Conservation (phyloP, 345 rosid species). For the Populus euphratica region DNA sequence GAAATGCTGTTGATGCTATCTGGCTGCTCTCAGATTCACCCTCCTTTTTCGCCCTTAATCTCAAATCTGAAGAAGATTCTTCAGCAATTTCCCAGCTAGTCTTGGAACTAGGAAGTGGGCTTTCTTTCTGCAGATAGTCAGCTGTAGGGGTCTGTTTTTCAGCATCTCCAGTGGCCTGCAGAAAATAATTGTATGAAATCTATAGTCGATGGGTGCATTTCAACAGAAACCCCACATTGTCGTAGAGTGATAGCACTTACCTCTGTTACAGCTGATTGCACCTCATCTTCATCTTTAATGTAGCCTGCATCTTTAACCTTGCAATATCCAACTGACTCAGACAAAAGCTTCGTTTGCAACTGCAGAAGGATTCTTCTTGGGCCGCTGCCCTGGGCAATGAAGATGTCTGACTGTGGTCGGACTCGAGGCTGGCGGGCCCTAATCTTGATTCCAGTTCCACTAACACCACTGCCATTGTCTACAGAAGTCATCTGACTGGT, state of each 20-base stretch:
- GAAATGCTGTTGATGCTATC: conserved; percentile 9
- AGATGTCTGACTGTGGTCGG: conserved; percentile 22
- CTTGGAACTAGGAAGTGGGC: conserved; percentile 4
- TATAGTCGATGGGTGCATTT: not conserved
- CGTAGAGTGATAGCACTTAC: conserved; percentile 23
- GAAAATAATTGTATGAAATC: not conserved
- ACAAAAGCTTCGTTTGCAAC: conserved; percentile 27
- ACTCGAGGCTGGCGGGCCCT: conserved; percentile 42
- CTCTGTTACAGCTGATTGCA: conserved; percentile 39
- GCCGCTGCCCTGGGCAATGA: conserved; percentile 54
- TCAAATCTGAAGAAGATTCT: conserved; percentile 23
- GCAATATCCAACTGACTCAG: conserved; percentile 4
- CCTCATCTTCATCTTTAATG: conserved; percentile 40
- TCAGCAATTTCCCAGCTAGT: conserved; percentile 15
- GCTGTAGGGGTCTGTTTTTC: conserved; percentile 2
- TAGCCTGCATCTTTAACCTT: conserved; percentile 14
- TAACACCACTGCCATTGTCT: conserved; percentile 20
- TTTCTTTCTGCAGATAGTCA: conserved; percentile 17
- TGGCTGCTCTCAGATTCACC: conserved; percentile 5
- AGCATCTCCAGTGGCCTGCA: conserved; percentile 33
- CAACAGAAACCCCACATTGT: not conserved
- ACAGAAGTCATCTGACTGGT: conserved; percentile 29
- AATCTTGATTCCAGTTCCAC: conserved; percentile 48
- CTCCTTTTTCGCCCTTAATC: conserved; percentile 30
- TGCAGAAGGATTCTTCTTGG: conserved; percentile 58